Conservation (phyloP, 306 rosid genomes). For the Acacia crassicarpa region DNA sequence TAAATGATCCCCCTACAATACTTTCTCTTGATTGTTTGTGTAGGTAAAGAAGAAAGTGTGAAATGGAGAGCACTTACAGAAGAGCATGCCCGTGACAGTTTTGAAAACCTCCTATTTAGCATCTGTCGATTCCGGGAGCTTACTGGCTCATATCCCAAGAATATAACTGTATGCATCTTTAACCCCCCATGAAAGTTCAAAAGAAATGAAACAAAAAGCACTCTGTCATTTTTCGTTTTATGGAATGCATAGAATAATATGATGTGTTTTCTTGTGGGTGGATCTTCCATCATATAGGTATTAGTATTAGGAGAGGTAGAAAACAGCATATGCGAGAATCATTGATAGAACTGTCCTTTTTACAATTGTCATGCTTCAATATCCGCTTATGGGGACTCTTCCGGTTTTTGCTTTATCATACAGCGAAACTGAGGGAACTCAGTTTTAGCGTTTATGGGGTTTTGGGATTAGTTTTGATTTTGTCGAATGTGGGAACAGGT, state of each 20-base stretch:
- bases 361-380: neutral
- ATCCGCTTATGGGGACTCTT: neutral
- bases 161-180: conserved; percentile 66
- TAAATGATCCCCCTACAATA: neutral
- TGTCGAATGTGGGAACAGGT: conserved; percentile 44
- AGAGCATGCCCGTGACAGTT: conserved; percentile 97
- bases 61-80: conserved; percentile 85
- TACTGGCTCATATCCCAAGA: conserved; percentile 78
- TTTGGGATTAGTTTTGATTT: conserved; percentile 23
- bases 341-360: neutral
- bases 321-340: no score
- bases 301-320: neutral
- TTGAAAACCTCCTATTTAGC: conserved; percentile 92
- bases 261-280: conserved; percentile 3
- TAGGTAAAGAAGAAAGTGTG: conserved; percentile 66
- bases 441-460: neutral
- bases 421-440: neutral
- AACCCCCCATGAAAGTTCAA: neutral
- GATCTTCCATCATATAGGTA: neutral
- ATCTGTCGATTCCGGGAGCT: conserved; percentile 92
- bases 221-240: neutral
- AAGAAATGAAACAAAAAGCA: no score
- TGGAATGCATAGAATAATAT: neutral
- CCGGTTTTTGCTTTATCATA: neutral
- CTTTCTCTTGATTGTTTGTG: conserved; percentile 22